phyloP scores from a whole-genome alignment of 106 monocot genomes.

The Dendrobium huoshanense region DNA sequence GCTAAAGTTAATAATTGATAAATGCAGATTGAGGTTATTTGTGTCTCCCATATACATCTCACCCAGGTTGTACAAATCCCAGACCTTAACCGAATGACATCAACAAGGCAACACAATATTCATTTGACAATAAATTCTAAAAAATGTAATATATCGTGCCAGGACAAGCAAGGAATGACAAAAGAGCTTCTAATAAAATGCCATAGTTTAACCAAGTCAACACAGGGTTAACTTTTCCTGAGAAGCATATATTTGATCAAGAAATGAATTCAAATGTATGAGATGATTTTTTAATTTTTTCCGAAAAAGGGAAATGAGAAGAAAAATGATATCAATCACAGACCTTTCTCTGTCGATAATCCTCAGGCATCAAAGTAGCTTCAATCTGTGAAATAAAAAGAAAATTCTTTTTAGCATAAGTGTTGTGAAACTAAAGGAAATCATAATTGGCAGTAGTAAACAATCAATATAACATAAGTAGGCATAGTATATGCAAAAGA shows the following conservation, averaged over 20 bases:
- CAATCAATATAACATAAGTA: not conserved
- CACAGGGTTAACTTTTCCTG: not conserved
- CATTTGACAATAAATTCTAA: too few relatives aligned
- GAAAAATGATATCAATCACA: conserved; percentile 33
- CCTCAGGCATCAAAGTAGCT: conserved; percentile 82
- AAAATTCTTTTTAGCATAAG: not conserved
- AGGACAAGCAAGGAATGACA: too few relatives aligned
- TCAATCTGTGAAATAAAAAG: conserved; percentile 40
- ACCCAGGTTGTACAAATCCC: too few relatives aligned
- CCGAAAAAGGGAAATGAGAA: not conserved
- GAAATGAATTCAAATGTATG: not conserved
- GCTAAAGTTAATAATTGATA: too few relatives aligned
- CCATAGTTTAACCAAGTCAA: not conserved
- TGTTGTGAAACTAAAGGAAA: not conserved
- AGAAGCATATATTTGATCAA: not conserved
- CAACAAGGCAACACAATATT: too few relatives aligned
- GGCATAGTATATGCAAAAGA: not conserved
- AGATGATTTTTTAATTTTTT: not conserved
- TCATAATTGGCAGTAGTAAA: not conserved
- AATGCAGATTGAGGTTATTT: too few relatives aligned
- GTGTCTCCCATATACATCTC: too few relatives aligned
- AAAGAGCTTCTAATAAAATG: too few relatives aligned
- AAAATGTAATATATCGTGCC: too few relatives aligned
- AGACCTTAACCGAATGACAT: too few relatives aligned
- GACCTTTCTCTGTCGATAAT: conserved; percentile 31